phyloP scores from a whole-genome alignment of 1,284 basidiomycete species.

The Papiliotrema nemorosa region DNA sequence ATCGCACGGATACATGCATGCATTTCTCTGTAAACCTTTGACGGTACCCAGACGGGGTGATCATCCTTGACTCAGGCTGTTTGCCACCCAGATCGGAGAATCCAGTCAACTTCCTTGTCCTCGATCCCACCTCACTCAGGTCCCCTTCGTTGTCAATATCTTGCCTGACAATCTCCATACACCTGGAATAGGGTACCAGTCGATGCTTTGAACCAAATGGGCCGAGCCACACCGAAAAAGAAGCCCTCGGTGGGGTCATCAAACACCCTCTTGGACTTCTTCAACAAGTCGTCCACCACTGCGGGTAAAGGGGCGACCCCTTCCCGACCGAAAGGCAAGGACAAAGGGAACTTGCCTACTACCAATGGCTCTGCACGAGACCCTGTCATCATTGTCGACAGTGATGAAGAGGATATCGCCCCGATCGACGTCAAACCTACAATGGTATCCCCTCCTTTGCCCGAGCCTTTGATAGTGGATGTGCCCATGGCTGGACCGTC shows the following conservation, averaged over 20 bases:
- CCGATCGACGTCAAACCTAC: neutral
- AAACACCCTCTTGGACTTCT: constrained; percentile 25
- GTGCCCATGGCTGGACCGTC: neutral
- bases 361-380: constrained; percentile 16
- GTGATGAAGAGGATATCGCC: constrained; percentile 19
- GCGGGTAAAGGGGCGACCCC: constrained; percentile 8
- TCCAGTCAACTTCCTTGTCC: too few relatives aligned
- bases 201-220: too few relatives aligned
- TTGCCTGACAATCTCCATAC: too few relatives aligned
- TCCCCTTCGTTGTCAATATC: too few relatives aligned
- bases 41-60: too few relatives aligned
- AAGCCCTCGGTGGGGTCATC: constrained; percentile 6
- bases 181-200: too few relatives aligned
- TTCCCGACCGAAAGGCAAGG: neutral
- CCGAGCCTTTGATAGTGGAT: neutral
- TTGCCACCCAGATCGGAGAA: too few relatives aligned
- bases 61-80: too few relatives aligned
- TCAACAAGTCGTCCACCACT: constrained; percentile 11
- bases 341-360: constrained; percentile 8
- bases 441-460: too few relatives aligned
- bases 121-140: too few relatives aligned
- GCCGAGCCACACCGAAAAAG: constrained; percentile 11
- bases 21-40: too few relatives aligned
- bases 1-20: too few relatives aligned
- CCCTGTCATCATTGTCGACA: constrained; percentile 25